Conservation (phyloP, 345 rosid species). For the Cardiospermum halicacabum region DNA sequence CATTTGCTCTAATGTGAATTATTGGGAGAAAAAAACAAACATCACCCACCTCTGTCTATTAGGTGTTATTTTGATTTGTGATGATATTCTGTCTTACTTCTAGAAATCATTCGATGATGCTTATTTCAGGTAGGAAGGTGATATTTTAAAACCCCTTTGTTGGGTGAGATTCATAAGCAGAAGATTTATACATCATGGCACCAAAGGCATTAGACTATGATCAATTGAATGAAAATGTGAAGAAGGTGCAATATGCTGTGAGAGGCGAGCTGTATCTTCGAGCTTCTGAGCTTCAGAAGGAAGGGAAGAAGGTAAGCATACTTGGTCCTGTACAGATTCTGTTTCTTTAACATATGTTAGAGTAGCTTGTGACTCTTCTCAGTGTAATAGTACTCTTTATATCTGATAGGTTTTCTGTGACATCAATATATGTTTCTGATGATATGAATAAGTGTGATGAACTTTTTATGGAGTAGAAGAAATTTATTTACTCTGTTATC, state of each 20-base stretch:
- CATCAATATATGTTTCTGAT: background rate
- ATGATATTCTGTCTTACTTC: background rate
- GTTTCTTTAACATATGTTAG: background rate
- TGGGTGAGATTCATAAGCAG: constrained; percentile 17
- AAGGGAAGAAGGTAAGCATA: constrained; percentile 80
- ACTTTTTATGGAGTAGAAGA: background rate
- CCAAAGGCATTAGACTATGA: constrained; percentile 69
- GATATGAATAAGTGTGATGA: background rate
- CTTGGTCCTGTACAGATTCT: constrained; percentile 4
- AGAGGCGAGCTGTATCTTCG: constrained; percentile 98
- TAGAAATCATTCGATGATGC: background rate
- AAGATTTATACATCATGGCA: constrained; percentile 44
- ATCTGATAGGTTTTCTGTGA: background rate
- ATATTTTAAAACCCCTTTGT: background rate
- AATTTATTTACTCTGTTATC: background rate
- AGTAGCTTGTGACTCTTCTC: constrained; percentile 3
- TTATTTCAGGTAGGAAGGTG: constrained; percentile 1
- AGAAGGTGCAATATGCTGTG: constrained; percentile 92
- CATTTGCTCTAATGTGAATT: background rate
- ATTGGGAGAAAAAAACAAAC: too few relatives aligned
- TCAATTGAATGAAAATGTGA: constrained; percentile 76
- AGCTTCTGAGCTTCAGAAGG: constrained; percentile 99
- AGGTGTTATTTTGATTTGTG: constrained; percentile 4
- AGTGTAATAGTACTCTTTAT: background rate
- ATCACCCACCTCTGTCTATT: too few relatives aligned